Conservation (phyloP, 2,329 filamentous ascomycete species). For the Ophiocordyceps robertsii region DNA sequence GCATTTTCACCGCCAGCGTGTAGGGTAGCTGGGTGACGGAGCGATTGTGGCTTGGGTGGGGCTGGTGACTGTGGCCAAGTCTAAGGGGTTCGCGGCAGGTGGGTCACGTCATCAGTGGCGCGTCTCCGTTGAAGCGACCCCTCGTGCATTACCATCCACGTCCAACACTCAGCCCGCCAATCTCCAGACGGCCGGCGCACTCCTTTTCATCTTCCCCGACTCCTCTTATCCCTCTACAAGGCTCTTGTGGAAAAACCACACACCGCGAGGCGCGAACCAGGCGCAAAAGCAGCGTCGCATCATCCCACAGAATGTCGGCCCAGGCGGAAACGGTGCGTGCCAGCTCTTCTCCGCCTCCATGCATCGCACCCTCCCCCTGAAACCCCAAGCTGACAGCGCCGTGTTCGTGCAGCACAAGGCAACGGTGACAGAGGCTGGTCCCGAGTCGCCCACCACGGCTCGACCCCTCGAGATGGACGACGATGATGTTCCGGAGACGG, state of each 20-base stretch:
- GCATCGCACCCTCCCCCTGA: conserved; percentile 3
- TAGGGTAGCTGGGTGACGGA: too few species aligned
- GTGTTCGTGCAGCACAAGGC: conserved; percentile 27
- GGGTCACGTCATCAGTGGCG: conserved; percentile 23
- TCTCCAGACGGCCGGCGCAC: too few species aligned
- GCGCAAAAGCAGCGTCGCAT: too few species aligned
- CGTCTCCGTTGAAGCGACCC: background rate
- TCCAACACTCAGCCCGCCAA: too few species aligned
- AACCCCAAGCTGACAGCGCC: conserved; percentile 9
- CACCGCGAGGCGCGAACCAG: too few species aligned
- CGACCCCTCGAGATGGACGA: conserved; percentile 56
- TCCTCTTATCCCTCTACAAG: too few species aligned
- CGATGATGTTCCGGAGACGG: conserved; percentile 53
- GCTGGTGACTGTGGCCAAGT: too few species aligned
- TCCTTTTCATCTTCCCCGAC: too few species aligned
- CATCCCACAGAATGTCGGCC: conserved; percentile 23
- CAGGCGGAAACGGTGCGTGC: conserved; percentile 29
- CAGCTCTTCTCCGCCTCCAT: conserved; percentile 3
- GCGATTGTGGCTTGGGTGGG: too few species aligned
- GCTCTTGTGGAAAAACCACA: too few species aligned
- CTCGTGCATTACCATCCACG: too few species aligned
- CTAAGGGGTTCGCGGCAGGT: conserved; percentile 5
- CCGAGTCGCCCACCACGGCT: conserved; percentile 54
- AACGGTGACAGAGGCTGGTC: conserved; percentile 24
- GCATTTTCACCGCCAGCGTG: too few species aligned